Evolutionary conservation across 495 filamentous ascomycete genomes (phyloP).

Genomic region (Neurospora tetrasperma): DNA sequence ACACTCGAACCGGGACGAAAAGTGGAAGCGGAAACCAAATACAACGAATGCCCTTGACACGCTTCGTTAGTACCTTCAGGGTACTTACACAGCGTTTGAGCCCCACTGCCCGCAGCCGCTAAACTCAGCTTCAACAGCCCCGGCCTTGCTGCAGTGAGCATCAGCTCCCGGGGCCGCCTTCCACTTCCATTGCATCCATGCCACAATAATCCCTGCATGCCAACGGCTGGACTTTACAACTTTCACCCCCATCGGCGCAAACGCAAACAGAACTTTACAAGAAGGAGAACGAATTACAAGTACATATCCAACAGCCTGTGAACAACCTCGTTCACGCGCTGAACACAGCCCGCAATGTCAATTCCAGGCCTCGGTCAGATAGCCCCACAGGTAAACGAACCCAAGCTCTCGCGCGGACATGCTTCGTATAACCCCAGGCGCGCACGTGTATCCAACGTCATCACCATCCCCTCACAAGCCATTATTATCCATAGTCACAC

Average conservation of each 20-base stretch:
- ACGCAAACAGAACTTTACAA: background rate
- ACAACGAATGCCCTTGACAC: background rate
- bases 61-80: background rate
- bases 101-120: background rate
- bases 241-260: background rate
- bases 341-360: slow-evolving; percentile 13
- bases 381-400: slow-evolving; percentile 26
- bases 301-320: background rate
- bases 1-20: background rate
- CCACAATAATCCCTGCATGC: background rate
- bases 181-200: background rate
- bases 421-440: background rate
- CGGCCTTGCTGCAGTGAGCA: background rate
- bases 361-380: slow-evolving; percentile 46
- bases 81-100: background rate
- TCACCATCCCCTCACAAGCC: background rate
- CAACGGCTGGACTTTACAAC: background rate
- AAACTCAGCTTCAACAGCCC: background rate
- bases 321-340: background rate
- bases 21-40: background rate
- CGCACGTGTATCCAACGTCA: background rate
- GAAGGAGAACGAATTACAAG: background rate
- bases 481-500: background rate
- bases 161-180: background rate
- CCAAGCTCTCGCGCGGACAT: background rate